phyloP scores from a whole-genome alignment of 2,329 filamentous ascomycete species.

The Penicillium sp. region DNA sequence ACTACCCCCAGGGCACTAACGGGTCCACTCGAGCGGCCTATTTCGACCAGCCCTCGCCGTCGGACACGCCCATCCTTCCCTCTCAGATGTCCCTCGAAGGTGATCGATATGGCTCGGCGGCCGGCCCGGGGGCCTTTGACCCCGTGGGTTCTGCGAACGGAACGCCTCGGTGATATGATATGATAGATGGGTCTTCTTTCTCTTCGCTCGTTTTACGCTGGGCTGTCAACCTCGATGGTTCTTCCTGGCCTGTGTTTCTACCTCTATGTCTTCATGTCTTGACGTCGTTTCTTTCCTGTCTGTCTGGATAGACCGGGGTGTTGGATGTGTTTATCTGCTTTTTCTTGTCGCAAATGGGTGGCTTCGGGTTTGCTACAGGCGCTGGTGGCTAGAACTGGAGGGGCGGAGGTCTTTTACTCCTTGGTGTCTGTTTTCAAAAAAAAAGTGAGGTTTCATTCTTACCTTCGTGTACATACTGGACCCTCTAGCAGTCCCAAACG shows the following conservation, averaged over 20 bases:
- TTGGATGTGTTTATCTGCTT: constrained; percentile 21
- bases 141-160: constrained; percentile 33
- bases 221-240: constrained; percentile 14
- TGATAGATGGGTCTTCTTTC: constrained; percentile 1
- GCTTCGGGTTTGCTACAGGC: constrained; percentile 24
- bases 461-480: constrained; percentile 32
- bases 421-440: neutral
- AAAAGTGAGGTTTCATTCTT: constrained; percentile 25
- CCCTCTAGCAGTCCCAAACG: constrained; percentile 8
- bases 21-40: constrained; percentile 31
- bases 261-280: constrained; percentile 11
- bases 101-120: constrained; percentile 32
- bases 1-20: constrained; percentile 30
- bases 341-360: constrained; percentile 25
- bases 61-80: constrained; percentile 35
- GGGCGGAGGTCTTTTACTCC: constrained; percentile 13
- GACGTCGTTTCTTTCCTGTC: constrained; percentile 21
- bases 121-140: constrained; percentile 29
- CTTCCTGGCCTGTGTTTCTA: constrained; percentile 12
- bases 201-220: constrained; percentile 6
- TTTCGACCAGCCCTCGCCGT: constrained; percentile 34
- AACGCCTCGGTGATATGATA: constrained; percentile 35
- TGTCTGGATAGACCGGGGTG: constrained; percentile 37
- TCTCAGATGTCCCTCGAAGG: constrained; percentile 35
- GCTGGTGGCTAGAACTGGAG: constrained; percentile 20